These are phyloP conservation scores for Trametes elegans DNA, from an alignment of 768 basidiomycete species.

Conservation along the genomic window DNA sequence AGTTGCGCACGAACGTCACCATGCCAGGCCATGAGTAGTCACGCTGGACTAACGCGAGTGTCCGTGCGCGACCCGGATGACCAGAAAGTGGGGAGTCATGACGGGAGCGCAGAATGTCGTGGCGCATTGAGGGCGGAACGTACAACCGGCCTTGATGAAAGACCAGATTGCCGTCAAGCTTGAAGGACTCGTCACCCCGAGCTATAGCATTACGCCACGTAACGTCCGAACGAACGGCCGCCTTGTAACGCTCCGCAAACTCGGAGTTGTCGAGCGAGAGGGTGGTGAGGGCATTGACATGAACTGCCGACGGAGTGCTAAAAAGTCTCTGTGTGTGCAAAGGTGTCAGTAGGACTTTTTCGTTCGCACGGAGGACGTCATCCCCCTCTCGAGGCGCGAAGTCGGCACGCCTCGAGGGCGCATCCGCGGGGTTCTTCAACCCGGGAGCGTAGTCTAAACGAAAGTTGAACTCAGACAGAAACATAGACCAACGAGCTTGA, in stretches of 20 bases:
- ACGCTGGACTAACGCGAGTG: slow-evolving; percentile 30
- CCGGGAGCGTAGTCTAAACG: no score
- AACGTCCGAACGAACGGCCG: slow-evolving; percentile 5
- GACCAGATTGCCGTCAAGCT: slow-evolving; percentile 17
- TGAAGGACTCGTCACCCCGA: slow-evolving; percentile 15
- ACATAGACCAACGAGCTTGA: no score
- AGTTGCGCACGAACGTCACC: slow-evolving; percentile 9
- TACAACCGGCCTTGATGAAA: slow-evolving; percentile 29
- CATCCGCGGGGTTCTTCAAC: slow-evolving; percentile 23
- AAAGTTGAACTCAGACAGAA: no score
- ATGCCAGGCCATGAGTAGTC: slow-evolving; percentile 43
- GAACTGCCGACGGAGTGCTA: neutral
- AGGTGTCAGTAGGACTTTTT: slow-evolving; percentile 9
- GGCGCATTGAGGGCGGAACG: slow-evolving; percentile 33
- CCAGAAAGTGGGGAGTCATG: slow-evolving; percentile 41
- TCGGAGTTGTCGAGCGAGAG: slow-evolving; percentile 23
- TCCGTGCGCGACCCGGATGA: slow-evolving; percentile 39
- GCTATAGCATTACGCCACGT: slow-evolving; percentile 23
- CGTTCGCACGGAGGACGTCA: slow-evolving; percentile 5
- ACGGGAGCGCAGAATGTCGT: slow-evolving; percentile 29
- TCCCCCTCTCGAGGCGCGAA: no score
- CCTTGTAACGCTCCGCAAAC: slow-evolving; percentile 22
- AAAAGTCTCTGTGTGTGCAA: neutral
- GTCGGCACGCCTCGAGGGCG: slow-evolving; percentile 26
- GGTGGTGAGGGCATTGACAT: slow-evolving; percentile 20